Evolutionary conservation across 2,329 filamentous ascomycete genomes (phyloP).

Genomic region (Zasmidium citrigriseum): DNA sequence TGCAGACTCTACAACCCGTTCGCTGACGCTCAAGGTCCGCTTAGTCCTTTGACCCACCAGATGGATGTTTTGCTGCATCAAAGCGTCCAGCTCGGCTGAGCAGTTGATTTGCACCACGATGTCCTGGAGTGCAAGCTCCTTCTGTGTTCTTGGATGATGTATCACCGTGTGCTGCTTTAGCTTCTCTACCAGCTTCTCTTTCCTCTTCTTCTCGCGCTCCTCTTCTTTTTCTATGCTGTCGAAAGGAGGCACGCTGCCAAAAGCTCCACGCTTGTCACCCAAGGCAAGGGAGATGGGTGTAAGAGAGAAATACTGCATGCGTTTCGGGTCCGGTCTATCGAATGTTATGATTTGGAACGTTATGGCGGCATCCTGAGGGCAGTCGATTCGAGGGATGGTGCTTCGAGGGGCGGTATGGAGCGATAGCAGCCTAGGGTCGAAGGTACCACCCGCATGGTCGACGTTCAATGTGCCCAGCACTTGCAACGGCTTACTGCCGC

Average conservation of each 20-base stretch:
- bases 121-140: slow-evolving; percentile 76
- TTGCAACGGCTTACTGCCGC: slow-evolving; percentile 78
- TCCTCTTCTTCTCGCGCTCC: slow-evolving; percentile 64
- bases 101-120: slow-evolving; percentile 96
- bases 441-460: slow-evolving; percentile 45
- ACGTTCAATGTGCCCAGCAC: slow-evolving; percentile 83
- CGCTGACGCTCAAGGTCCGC: slow-evolving; percentile 86
- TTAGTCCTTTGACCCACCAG: slow-evolving; percentile 79
- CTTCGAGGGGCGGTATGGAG: slow-evolving; percentile 54
- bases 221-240: slow-evolving; percentile 71
- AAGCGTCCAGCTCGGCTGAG: slow-evolving; percentile 81
- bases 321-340: slow-evolving; percentile 77
- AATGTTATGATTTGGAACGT: slow-evolving; percentile 88
- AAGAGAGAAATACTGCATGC: slow-evolving; percentile 96
- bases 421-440: slow-evolving; percentile 71
- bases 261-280: slow-evolving; percentile 63
- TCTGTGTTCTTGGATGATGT: slow-evolving; percentile 72
- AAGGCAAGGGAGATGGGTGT: slow-evolving; percentile 85
- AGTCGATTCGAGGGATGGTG: slow-evolving; percentile 71
- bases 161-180: slow-evolving; percentile 84
- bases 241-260: slow-evolving; percentile 40
- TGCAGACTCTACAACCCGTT: slow-evolving; percentile 91
- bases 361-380: slow-evolving; percentile 62
- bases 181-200: slow-evolving; percentile 75
- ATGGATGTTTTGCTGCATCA: slow-evolving; percentile 86